Evolutionary conservation across 805 yeast species (phyloP).

Genomic region (Ogataea zsoltii): DNA sequence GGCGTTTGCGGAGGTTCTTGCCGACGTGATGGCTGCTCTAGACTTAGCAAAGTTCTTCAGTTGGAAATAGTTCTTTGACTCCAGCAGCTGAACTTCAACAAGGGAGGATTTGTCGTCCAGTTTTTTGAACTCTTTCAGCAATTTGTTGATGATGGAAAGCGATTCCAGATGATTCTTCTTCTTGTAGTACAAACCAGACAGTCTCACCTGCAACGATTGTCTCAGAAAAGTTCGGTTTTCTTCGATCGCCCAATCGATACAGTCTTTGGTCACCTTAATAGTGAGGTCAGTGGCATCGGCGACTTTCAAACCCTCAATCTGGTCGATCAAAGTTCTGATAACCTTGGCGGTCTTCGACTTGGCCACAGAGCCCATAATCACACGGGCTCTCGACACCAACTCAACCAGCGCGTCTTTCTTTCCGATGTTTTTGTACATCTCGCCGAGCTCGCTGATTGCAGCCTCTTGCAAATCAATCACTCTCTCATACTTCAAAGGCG

Average conservation of each 20-base stretch:
- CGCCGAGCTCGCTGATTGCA: slow-evolving; percentile 76
- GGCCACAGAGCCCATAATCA: slow-evolving; percentile 70
- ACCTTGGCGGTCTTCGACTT: slow-evolving; percentile 95
- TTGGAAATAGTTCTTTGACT: slow-evolving; percentile 86
- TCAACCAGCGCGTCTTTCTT: slow-evolving; percentile 53
- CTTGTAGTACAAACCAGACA: slow-evolving; percentile 72
- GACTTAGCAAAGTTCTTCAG: slow-evolving; percentile 89
- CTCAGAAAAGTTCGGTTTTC: slow-evolving; percentile 87
- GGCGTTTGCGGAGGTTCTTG: slow-evolving; percentile 96
- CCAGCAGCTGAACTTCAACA: slow-evolving; percentile 93
- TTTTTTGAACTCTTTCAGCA: slow-evolving; percentile 84
- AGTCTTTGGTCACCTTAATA: slow-evolving; percentile 69
- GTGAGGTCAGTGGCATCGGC: slow-evolving; percentile 62
- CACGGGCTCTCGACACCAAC: slow-evolving; percentile 68
- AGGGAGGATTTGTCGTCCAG: slow-evolving; percentile 93
- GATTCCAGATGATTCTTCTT: slow-evolving; percentile 68
- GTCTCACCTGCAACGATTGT: slow-evolving; percentile 82
- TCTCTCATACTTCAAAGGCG: slow-evolving; percentile 36
- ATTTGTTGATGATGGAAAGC: slow-evolving; percentile 64
- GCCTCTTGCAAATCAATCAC: slow-evolving; percentile 58
- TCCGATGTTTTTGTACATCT: slow-evolving; percentile 54
- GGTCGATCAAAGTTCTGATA: slow-evolving; percentile 76
- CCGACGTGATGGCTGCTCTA: slow-evolving; percentile 88
- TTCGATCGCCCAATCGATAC: slow-evolving; percentile 82
- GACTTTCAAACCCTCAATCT: slow-evolving; percentile 59